phyloP scores from a whole-genome alignment of 1,284 basidiomycete genomes.

The Rhodofomes roseus region DNA sequence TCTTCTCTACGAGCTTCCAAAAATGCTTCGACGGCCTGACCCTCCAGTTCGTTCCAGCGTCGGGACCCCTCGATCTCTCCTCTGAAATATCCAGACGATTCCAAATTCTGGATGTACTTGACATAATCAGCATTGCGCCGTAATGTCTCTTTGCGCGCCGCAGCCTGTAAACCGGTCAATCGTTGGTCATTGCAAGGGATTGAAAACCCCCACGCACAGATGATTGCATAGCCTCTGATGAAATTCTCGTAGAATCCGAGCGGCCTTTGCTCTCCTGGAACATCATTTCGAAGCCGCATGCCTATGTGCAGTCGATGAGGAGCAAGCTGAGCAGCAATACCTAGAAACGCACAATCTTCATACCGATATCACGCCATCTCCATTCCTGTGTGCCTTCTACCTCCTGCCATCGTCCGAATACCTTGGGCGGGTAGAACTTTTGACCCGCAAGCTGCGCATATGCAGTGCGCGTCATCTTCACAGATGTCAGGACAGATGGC shows the following conservation, averaged over 20 bases:
- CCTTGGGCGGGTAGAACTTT: constrained; percentile 87
- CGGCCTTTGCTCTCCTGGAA: constrained; percentile 76
- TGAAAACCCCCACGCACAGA: constrained; percentile 39
- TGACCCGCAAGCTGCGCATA: constrained; percentile 93
- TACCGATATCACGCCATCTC: constrained; percentile 80
- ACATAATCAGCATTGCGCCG: constrained; percentile 60
- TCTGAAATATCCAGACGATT: constrained; percentile 69
- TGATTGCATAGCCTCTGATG: constrained; percentile 35
- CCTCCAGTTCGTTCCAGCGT: constrained; percentile 71
- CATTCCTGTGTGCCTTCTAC: constrained; percentile 58
- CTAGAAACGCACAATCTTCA: constrained; percentile 74
- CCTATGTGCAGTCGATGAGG: constrained; percentile 37
- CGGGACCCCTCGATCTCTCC: constrained; percentile 73
- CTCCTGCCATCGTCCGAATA: constrained; percentile 79
- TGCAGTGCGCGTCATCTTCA: constrained; percentile 82
- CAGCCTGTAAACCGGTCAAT: constrained; percentile 34
- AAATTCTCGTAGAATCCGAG: constrained; percentile 33
- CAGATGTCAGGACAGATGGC: constrained; percentile 52
- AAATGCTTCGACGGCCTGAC: constrained; percentile 66
- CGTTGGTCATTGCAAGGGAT: background rate
- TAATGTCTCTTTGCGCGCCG: constrained; percentile 65
- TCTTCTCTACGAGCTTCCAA: constrained; percentile 59
- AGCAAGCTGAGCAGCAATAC: background rate
- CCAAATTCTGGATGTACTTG: constrained; percentile 65
- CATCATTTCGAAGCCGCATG: constrained; percentile 93